Base-by-base conservation (phyloP, 306 rosid genomes). In the Urtica urens region DNA sequence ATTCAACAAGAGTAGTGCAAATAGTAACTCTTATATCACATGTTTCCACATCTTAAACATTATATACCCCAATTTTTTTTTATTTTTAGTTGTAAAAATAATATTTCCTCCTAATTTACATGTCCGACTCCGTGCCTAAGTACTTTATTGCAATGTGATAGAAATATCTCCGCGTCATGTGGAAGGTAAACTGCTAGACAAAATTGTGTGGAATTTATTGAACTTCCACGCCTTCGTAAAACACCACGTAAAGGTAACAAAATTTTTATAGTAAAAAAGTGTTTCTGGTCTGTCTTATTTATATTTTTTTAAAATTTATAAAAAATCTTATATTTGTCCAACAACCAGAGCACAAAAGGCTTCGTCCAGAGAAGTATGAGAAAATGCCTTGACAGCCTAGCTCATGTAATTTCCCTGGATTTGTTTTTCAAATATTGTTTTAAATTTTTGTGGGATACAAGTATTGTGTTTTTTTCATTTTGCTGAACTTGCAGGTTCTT, bases 341-440 rank as follows among this genome's bases (percentile, higher is more conserved):
- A 53, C 19, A 7, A 31, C 13, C 79, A 84, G 93, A 65, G 80
- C 62, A 74, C 95, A 51, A 72, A 76, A 81, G 86, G 87, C 50
- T 84, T 76, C 51, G 79, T 81, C 14, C 95, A 84, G 30, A 74
- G 87, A 79, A 74, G 80, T 73, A 81, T 90, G 87, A 81, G 95
- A 63, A 81, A 72, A 53, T 76, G 78, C 37, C 45, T 81, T 68
- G 80, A 84, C 47, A 67, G 63, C 55, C 65, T 90, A 49, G 92
- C 72, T 23, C 59, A 81, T 90, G 90, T 81, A 68, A 29, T 19
- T 29, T 14, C 1, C 38, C 15, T 14, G 13, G 19, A 14, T 18
- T 30, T 47, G 11, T 49, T 44, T 27, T 15, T 19, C n/a, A 16
- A 38, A 38, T 44, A 38, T 35, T 62, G 14, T 40, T 53, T 22